Percentiles rank a stretch among this genome's conserved stretches.
phyloP scores from a whole-genome alignment of 208 protist species.

The Novymonas esmeraldas region DNA sequence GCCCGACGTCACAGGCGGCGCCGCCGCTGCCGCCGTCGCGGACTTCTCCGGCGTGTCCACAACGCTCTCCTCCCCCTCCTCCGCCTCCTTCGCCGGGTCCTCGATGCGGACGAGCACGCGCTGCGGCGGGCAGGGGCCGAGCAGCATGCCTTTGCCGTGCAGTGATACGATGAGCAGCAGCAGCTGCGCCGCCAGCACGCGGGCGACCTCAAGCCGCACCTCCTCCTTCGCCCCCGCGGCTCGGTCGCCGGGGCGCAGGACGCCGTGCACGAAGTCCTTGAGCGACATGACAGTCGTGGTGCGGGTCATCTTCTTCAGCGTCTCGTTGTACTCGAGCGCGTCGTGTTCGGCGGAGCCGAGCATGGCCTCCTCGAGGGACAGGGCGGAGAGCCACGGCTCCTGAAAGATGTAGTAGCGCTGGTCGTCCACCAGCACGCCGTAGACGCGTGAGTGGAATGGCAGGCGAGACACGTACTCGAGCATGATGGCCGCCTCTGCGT shows the following conservation, averaged over 20 bases:
- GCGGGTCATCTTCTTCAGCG: constrained; percentile 48
- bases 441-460: constrained; percentile 70
- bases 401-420: constrained; percentile 84
- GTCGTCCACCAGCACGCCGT: constrained; percentile 77
- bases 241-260: constrained; percentile 36
- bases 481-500: constrained; percentile 79
- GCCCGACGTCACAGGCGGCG: constrained; percentile 32
- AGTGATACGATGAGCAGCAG: constrained; percentile 69
- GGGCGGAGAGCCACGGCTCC: constrained; percentile 76
- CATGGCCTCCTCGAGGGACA: constrained; percentile 58
- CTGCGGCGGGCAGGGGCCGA: constrained; percentile 74
- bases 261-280: constrained; percentile 72
- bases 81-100: constrained; percentile 18
- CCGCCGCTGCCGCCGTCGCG: constrained; percentile 2
- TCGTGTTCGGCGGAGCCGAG: constrained; percentile 33
- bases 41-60: constrained; percentile 19
- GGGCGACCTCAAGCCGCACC: constrained; percentile 62
- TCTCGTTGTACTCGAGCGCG: constrained; percentile 50
- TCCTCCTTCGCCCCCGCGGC: constrained; percentile 35
- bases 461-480: constrained; percentile 80
- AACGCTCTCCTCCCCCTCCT: constrained; percentile 15
- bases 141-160: constrained; percentile 81
- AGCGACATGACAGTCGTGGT: constrained; percentile 63
- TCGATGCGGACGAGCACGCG: constrained; percentile 71
- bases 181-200: constrained; percentile 66